Percentiles rank a stretch among this genome's conserved stretches.
Conservation (phyloP, 2,329 filamentous ascomycete species). For the Microthyrium microscopicum region DNA sequence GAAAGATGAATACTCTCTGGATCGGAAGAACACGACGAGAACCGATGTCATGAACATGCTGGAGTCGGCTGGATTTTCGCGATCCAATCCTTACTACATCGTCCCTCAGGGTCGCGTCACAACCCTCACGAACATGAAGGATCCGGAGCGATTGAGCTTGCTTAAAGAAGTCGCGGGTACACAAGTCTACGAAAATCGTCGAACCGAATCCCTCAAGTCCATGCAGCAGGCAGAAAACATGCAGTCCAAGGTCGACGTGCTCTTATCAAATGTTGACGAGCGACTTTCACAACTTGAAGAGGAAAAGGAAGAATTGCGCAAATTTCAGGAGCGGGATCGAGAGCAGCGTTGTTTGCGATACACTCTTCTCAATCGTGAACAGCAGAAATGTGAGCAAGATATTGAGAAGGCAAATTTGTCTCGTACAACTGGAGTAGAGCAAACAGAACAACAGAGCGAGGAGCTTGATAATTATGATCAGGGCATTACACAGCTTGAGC, state of each 20-base stretch:
- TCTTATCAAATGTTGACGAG: constrained; percentile 82
- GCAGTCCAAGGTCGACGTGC: constrained; percentile 81
- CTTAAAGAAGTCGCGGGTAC: constrained; percentile 98
- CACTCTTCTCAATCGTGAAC: constrained; percentile 80
- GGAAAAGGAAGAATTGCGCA: constrained; percentile 88
- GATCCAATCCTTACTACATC: constrained; percentile 97
- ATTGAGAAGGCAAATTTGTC: constrained; percentile 72
- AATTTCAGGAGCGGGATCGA: constrained; percentile 86
- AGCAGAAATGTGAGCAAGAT: constrained; percentile 58
- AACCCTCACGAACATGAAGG: constrained; percentile 95
- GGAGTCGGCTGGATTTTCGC: constrained; percentile 89
- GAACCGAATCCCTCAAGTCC: constrained; percentile 85
- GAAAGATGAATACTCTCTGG: constrained; percentile 96
- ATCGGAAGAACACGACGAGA: constrained; percentile 92
- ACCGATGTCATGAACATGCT: constrained; percentile 87
- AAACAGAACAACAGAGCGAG: constrained; percentile 64
- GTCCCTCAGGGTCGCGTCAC: constrained; percentile 95
- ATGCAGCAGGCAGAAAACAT: constrained; percentile 96
- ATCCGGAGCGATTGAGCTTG: constrained; percentile 72
- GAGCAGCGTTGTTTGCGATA: constrained; percentile 88
- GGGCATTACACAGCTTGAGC: constrained; percentile 58
- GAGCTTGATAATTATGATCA: constrained; percentile 65
- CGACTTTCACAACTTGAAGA: constrained; percentile 80
- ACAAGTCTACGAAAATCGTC: constrained; percentile 85
- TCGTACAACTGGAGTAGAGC: constrained; percentile 67